phyloP scores from a whole-genome alignment of 1,139 yeast genomes.

The Meyerozyma carpophila region DNA sequence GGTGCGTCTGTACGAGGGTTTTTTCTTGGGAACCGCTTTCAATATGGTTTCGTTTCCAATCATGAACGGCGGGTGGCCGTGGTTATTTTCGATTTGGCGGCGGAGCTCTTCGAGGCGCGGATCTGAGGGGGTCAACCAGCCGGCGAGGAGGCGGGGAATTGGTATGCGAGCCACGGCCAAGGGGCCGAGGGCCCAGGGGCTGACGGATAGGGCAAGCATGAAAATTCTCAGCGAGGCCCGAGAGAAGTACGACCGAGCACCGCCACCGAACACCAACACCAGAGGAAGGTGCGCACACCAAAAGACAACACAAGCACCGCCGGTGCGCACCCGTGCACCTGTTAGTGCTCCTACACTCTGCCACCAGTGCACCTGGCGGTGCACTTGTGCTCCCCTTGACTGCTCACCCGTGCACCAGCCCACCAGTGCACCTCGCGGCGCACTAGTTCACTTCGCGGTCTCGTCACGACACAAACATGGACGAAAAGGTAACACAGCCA shows the following conservation, averaged over 20 bases:
- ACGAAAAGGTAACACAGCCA: slow-evolving; percentile 21
- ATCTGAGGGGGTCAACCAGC: slow-evolving; percentile 9
- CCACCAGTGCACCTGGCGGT: too few species aligned
- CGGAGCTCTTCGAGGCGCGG: slow-evolving; percentile 26
- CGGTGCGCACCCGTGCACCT: too few species aligned
- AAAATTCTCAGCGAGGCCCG: background rate
- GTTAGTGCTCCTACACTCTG: too few species aligned
- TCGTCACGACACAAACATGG: background rate
- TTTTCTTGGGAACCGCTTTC: slow-evolving; percentile 90
- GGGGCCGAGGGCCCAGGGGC: background rate
- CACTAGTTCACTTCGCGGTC: background rate
- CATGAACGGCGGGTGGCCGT: slow-evolving; percentile 29
- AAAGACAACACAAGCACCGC: too few species aligned
- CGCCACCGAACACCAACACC: too few species aligned
- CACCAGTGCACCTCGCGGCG: background rate
- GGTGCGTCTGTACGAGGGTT: slow-evolving; percentile 78
- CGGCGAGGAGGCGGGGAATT: background rate
- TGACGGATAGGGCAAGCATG: background rate
- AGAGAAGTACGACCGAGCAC: background rate
- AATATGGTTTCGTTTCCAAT: slow-evolving; percentile 60
- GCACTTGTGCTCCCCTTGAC: too few species aligned
- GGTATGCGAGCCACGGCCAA: background rate
- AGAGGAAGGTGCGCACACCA: too few species aligned
- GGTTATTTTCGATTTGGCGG: slow-evolving; percentile 23
- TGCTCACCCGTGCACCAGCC: background rate